phyloP scores from a whole-genome alignment of 768 basidiomycete species.

The Ephemerocybe angulata region DNA sequence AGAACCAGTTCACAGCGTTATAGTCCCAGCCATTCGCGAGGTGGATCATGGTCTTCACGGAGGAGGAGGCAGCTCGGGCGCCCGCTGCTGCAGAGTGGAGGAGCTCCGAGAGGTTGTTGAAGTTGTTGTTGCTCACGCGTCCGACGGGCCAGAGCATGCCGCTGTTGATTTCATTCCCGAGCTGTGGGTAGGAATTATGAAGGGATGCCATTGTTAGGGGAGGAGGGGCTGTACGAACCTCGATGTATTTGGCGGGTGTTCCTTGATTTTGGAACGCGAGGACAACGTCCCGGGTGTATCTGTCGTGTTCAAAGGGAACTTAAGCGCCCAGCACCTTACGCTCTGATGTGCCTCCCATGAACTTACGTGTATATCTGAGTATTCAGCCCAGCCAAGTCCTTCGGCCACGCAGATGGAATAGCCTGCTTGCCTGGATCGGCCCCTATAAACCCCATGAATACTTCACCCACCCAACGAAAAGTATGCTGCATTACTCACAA shows the following conservation, averaged over 20 bases:
- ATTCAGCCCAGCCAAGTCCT: conserved; percentile 45
- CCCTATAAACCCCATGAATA: conserved; percentile 34
- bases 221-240: conserved; percentile 27
- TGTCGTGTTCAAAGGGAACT: conserved; percentile 13
- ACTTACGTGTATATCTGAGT: conserved; percentile 51
- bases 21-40: conserved; percentile 62
- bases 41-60: conserved; percentile 51
- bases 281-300: conserved; percentile 52
- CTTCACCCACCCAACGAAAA: neutral
- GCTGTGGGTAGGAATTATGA: conserved; percentile 24
- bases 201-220: neutral
- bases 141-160: conserved; percentile 63
- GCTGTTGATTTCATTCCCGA: conserved; percentile 66
- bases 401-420: conserved; percentile 57
- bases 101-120: conserved; percentile 51
- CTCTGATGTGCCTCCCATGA: too few species aligned
- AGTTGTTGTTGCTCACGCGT: conserved; percentile 49
- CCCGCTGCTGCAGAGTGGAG: conserved; percentile 57
- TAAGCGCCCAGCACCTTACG: conserved; percentile 21
- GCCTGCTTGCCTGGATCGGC: conserved; percentile 62
- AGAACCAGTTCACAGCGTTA: conserved; percentile 44
- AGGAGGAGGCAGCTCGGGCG: conserved; percentile 46
- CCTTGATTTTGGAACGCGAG: conserved; percentile 50
- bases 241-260: conserved; percentile 49
- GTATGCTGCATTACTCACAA: conserved; percentile 31